phyloP scores from a whole-genome alignment of 2,329 filamentous ascomycete species.

The Beauveria pseudobassiana region DNA sequence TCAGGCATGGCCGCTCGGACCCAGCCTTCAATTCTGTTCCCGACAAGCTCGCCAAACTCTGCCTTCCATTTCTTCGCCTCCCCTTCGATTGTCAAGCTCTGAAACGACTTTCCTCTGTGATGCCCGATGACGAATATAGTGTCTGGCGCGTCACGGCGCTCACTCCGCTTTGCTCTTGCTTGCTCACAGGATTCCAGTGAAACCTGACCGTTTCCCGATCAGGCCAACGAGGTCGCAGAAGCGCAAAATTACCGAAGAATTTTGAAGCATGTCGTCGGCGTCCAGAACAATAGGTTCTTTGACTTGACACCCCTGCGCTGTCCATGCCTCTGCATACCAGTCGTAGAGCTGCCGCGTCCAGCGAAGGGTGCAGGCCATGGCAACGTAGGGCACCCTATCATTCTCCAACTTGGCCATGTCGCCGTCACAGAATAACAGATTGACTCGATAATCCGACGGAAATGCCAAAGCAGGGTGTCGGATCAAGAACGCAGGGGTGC shows the following conservation, averaged over 20 bases:
- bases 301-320: neutral
- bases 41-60: constrained; percentile 12
- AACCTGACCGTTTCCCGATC: neutral
- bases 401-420: neutral
- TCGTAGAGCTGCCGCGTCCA: constrained; percentile 6
- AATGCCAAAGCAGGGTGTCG: constrained; percentile 31
- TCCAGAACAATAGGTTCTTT: neutral
- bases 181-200: neutral
- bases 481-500: constrained; percentile 27
- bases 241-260: neutral
- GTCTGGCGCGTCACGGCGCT: neutral
- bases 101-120: constrained; percentile 9
- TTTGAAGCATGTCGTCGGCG: neutral
- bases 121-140: neutral
- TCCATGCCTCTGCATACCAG: neutral
- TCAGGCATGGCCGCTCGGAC: constrained; percentile 10
- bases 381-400: neutral
- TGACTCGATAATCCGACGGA: constrained; percentile 21
- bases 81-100: constrained; percentile 10
- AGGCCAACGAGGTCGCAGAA: neutral
- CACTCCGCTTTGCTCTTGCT: neutral
- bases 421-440: neutral
- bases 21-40: constrained; percentile 4
- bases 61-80: constrained; percentile 13
- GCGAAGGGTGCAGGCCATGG: neutral